Base-by-base conservation (phyloP, 31 red algal species). In the Odonthalia washingtoniensis region DNA sequence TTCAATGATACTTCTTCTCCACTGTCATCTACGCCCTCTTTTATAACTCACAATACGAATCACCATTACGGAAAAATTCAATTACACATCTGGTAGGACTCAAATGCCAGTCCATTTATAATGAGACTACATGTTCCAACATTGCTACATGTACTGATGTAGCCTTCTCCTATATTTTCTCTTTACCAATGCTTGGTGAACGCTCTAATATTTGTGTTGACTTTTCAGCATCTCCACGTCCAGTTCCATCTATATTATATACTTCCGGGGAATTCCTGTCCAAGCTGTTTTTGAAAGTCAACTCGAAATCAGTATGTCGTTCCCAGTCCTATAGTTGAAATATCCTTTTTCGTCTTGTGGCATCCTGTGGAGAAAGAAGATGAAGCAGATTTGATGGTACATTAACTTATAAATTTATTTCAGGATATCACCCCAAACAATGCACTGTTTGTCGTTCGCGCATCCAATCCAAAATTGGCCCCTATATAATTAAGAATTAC, bases 121-220 rank as follows among this genome's bases (percentile, higher is more conserved):
- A 75, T 28, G 77, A 35, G 61, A 90, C 69, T 38, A 90, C 87
- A 28, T 83, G n/a, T 18, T 66, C 37, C 45, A 77, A 90, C 31
- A 90, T 31, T 5, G 78, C 78, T 46, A 28, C 40, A 65, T 90
- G 83, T 31, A 78, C 87, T 17, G 63, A 61, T 21, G 86, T 76
- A 46, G 86, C 86, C 18, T 76, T 61, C 4, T 21, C 61, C n/a
- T 89, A 89, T 75, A 89, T 80, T 38, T 78, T 80, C 80, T 89
- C 86, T 49, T 89, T 89, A 2, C 86, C 86, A 21, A 46, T 67
- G 2, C 86, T 75, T 12, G 72, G 40, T 40, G 80, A 52, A 9
- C 75, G 64, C 37, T 89, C 75, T 49, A 89, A 75, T 49, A 89
- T 73, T 9, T 37, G 33, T 65, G 80, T 74, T 17, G 57, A 30